Evolutionary conservation across 768 basidiomycete species (phyloP), one percentile per base, ranked within the genome.

Genomic region (Xerocomellus dryophilus): DNA sequence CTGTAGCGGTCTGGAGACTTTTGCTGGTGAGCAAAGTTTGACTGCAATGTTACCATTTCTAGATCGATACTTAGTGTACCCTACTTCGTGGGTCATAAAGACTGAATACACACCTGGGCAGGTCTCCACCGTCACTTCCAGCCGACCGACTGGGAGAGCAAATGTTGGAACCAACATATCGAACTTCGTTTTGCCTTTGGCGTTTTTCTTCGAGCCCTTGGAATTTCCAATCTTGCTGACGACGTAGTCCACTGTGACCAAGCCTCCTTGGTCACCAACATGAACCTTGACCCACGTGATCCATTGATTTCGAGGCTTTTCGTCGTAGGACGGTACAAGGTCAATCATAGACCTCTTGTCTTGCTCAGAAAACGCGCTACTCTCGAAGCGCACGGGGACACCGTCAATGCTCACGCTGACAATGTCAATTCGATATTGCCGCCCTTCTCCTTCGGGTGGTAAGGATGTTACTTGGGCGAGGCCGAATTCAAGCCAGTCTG

Each of bases 401-500:
- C 85, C 86, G 49, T 86, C 84, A 41, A 87, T 64, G 58, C 78
- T 86, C 35, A 80, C 84, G 57, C 76, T 79, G 44, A 81, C 73
- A 25, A 68, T 62, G 15, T 83, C 76, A 44, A 85, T 75, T 50
- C 70, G 75, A 41, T 81, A 79, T 39, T 73, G 70, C 31, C 58
- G 59, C 34, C 38, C 53, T 43, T 63, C 60, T 34, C 61, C 54
- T 44, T 56, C 55, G 20, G 53, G 49, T 31, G 47, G n/a, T 23
- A 57, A 49, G 23, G 67, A 55, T 46, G 65, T 36, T n/a, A 69
- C 69, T 49, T 79, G 73, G 2, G 82, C 83, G 46, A 91, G 73
- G 25, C 87, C 88, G 61, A 91, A 90, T 66, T 90, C 88, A 18
- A 91, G 73, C 83, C 82, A 87, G 47, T 85, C 86, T n/a, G 81